Evolutionary conservation across 225 moss, liverwort and hornwort species (phyloP).

Genomic region (Physcomitrium patens): DNA sequence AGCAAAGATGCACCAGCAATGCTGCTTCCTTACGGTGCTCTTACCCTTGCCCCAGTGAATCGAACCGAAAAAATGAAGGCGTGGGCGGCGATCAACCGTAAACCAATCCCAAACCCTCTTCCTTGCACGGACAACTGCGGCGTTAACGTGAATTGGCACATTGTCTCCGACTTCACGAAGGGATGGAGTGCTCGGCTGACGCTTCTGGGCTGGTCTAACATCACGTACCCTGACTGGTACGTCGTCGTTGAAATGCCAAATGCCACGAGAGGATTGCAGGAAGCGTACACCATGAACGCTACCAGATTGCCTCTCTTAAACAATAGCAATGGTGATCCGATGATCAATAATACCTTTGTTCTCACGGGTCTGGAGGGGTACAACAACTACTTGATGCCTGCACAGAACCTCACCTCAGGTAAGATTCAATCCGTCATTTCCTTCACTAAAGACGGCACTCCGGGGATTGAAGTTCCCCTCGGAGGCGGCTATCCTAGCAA

Average conservation of each 20-base stretch:
- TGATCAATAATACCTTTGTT: conserved; percentile 50
- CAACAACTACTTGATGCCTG: conserved; percentile 57
- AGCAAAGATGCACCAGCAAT: conserved; percentile 55
- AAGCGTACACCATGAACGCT: conserved; percentile 82
- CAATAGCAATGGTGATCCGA: conserved; percentile 23
- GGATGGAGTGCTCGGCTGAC: conserved; percentile 88
- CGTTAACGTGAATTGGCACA: conserved; percentile 86
- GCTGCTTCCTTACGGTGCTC: conserved; percentile 71
- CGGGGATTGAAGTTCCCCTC: conserved; percentile 32
- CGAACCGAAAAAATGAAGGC: conserved; percentile 54
- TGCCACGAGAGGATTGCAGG: conserved; percentile 52
- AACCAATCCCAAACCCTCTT: conserved; percentile 50
- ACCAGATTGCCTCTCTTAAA: conserved; percentile 58
- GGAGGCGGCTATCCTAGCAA: conserved; percentile 66
- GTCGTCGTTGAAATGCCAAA: conserved; percentile 60
- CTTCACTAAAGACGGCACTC: conserved; percentile 49
- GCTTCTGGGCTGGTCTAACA: conserved; percentile 73
- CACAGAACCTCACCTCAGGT: conserved; percentile 52
- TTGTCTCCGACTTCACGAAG: conserved; percentile 74
- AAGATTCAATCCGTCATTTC: conserved; percentile 67
- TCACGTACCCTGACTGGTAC: conserved; percentile 66
- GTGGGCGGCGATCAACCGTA: conserved; percentile 57
- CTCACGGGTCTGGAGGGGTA: conserved; percentile 35
- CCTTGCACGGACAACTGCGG: conserved; percentile 91
- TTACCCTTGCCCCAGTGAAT: conserved; percentile 79